Evolutionary conservation across 2,329 filamentous ascomycete species (phyloP).

Genomic region (Ascochyta koolunga): DNA sequence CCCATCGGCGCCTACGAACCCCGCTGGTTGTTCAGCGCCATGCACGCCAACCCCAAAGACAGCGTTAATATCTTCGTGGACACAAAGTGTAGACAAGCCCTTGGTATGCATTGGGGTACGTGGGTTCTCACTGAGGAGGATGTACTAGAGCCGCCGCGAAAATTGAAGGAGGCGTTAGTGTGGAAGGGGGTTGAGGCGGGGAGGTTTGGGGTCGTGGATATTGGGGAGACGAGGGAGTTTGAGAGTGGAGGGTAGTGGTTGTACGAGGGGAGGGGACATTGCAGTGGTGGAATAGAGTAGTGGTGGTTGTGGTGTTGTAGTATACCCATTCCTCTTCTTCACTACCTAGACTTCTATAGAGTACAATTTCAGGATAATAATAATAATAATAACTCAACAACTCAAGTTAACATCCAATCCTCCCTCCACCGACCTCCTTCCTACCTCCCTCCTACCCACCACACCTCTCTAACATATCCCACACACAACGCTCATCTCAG

Average conservation of each 20-base stretch:
- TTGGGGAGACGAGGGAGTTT: constrained; percentile 78
- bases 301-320: no score
- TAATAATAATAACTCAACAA: no score
- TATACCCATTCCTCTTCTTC: no score
- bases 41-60: constrained; percentile 88
- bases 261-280: not conserved
- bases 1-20: constrained; percentile 90
- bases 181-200: constrained; percentile 76
- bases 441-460: no score
- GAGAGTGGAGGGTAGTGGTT: constrained; percentile 7
- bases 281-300: no score
- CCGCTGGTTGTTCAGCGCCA: constrained; percentile 73
- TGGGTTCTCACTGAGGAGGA: constrained; percentile 89
- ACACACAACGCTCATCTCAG: no score
- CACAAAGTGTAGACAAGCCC: constrained; percentile 75
- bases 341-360: no score
- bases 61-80: constrained; percentile 88
- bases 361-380: no score
- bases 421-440: no score
- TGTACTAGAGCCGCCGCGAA: constrained; percentile 77
- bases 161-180: constrained; percentile 74
- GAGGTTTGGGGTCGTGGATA: constrained; percentile 84
- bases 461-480: no score
- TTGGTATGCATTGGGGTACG: constrained; percentile 90
- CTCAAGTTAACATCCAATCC: no score